These are phyloP conservation scores for Daldinia sp. DNA, from an alignment of 2,329 filamentous ascomycete species.

Conservation along the genomic window DNA sequence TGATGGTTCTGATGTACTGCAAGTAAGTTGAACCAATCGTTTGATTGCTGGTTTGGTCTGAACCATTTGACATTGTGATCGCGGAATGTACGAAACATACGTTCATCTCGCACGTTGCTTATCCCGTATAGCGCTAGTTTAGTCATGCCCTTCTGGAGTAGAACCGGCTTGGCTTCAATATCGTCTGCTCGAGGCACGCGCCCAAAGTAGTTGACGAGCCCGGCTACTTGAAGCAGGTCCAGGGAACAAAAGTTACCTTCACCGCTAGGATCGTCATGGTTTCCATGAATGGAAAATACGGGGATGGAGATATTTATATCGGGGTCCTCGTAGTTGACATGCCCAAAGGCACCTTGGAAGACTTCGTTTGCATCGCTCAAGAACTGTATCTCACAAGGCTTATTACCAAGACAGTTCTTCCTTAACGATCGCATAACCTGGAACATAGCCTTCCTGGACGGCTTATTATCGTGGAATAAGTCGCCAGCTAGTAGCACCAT, in stretches of 20 bases:
- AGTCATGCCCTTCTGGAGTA: constrained; percentile 92
- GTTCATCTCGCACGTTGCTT: constrained; percentile 95
- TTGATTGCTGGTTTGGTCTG: constrained; percentile 80
- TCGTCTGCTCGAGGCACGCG: constrained; percentile 93
- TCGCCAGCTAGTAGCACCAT: constrained; percentile 97
- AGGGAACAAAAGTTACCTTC: constrained; percentile 92
- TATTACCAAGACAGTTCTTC: constrained; percentile 94
- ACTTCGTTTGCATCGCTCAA: constrained; percentile 92
- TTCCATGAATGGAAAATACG: constrained; percentile 98
- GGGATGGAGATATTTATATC: constrained; percentile 98
- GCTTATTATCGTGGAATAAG: constrained; percentile 98
- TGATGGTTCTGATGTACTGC: constrained; percentile 97
- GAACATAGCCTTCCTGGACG: constrained; percentile 94
- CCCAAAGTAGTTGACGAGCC: constrained; percentile 95
- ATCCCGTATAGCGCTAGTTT: constrained; percentile 94
- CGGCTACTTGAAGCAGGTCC: constrained; percentile 90
- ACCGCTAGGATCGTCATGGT: constrained; percentile 98
- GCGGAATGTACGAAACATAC: constrained; percentile 91
- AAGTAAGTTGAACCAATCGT: constrained; percentile 96
- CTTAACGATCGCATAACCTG: constrained; percentile 96
- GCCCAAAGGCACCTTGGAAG: constrained; percentile 88
- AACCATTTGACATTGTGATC: constrained; percentile 96
- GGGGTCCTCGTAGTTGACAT: constrained; percentile 97
- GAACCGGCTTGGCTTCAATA: constrained; percentile 88
- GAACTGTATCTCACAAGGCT: constrained; percentile 94